Base-by-base conservation (phyloP, 169 alveolate genomes). In the Plasmodium inui region DNA sequence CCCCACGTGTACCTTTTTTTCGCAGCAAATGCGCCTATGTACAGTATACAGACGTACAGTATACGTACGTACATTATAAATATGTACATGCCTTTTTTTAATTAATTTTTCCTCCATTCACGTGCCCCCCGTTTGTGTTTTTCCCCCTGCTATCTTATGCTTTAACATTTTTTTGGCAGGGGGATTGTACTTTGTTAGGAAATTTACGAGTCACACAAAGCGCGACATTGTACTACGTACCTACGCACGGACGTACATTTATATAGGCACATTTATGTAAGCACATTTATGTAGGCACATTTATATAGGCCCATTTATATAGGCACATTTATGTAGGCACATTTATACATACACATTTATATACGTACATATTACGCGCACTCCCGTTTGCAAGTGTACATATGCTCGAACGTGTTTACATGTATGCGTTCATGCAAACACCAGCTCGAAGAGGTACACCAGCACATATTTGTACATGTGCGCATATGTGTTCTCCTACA, bases 131-230 rank as follows among this genome's bases (percentile, higher is more conserved):
- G 76, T 28, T 19, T 28, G 37, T 67, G 37, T 67, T 26, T 67
- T 19, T 22, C 12, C 34, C 67, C 37, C 22, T 22, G 32, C 67
- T 2, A 50, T 39, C 50, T 81, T 81, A 50, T 81, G 86, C 86
- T 81, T 81, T 81, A 81, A 81, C 26, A 12, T 41, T 44, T 81
- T 81, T 67, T 67, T 67, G 12, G 46, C 39, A 41, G 78, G 72
- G 67, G 67, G 30, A 81, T n/a, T 44, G 53, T 44, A 81, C 73
- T 19, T 81, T 81, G n/a, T 32, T 39, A 37, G 55, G 86, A 81
- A 81, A 79, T 55, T 44, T 72, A 34, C 37, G 46, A 72, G 37
- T 72, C 17, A 39, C 82, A 4, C 37, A 72, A 28, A 72, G 37
- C 82, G 37, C 22, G n/a, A 22, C 82, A 72, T 37, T 76, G 41